Conservation (phyloP, 2,329 filamentous ascomycete genomes). For the Colletotrichum limetticola region DNA sequence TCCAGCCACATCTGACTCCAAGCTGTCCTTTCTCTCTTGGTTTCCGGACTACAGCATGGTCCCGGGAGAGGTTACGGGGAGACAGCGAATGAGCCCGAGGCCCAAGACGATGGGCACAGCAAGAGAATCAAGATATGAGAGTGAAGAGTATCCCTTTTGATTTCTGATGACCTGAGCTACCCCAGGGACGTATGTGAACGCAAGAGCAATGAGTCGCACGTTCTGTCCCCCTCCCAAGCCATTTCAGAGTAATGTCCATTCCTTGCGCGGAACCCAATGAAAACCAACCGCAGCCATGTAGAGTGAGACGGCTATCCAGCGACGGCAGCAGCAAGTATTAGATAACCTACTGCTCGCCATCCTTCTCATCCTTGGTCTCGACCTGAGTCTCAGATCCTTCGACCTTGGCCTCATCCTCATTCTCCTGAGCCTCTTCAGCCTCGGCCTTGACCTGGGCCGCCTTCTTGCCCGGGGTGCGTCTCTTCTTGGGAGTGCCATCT, state of each 20-base stretch:
- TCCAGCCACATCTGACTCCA: background rate
- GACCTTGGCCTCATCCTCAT: conserved; percentile 26
- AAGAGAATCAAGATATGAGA: background rate
- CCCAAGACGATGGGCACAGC: background rate
- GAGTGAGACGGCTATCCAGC: background rate
- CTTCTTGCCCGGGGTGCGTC: conserved; percentile 36
- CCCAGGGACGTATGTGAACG: background rate
- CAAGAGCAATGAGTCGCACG: background rate
- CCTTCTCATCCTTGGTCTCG: conserved; percentile 44
- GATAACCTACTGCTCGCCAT: conserved; percentile 47
- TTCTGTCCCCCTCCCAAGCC: background rate
- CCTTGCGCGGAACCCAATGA: background rate
- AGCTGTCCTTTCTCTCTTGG: background rate
- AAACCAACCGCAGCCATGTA: background rate
- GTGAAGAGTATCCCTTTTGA: background rate
- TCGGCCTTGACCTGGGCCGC: conserved; percentile 20
- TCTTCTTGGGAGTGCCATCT: conserved; percentile 25
- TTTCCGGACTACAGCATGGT: background rate
- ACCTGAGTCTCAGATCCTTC: background rate
- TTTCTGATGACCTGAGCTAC: background rate
- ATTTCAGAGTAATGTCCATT: background rate
- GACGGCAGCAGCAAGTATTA: background rate
- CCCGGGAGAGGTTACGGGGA: background rate
- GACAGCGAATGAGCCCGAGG: background rate
- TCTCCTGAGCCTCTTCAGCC: conserved; percentile 20